phyloP scores from a whole-genome alignment of 441 rosid species.

The Populus hybrid region DNA sequence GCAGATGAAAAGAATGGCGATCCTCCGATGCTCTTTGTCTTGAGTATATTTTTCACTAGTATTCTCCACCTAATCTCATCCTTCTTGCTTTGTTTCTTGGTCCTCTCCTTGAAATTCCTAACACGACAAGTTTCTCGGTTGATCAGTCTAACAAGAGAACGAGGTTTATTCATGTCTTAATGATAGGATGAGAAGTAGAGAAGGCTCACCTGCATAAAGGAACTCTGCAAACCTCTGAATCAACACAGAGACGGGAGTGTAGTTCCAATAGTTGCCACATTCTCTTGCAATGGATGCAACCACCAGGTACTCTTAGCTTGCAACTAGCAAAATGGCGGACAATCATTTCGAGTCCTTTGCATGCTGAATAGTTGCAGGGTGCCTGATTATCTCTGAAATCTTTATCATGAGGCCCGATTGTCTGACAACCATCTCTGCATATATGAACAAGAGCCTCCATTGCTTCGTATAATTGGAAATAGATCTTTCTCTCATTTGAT shows the following conservation, averaged over 20 bases:
- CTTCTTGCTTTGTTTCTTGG: slow-evolving; percentile 67
- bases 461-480: slow-evolving; percentile 70
- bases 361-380: slow-evolving; percentile 63
- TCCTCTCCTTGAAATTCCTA: slow-evolving; percentile 69
- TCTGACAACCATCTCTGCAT: slow-evolving; percentile 84
- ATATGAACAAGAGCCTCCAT: slow-evolving; percentile 96
- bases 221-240: slow-evolving; percentile 60
- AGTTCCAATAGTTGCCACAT: slow-evolving; percentile 95
- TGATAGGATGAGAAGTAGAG: not conserved
- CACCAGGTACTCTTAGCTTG: slow-evolving; percentile 67
- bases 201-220: slow-evolving; percentile 67
- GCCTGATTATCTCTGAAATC: slow-evolving; percentile 39
- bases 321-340: slow-evolving; percentile 76
- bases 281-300: slow-evolving; percentile 79
- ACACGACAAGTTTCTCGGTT: not conserved
- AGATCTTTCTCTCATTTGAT: slow-evolving; percentile 52
- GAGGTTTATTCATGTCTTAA: not conserved
- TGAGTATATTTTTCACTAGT: slow-evolving; percentile 64
- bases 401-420: slow-evolving; percentile 93
- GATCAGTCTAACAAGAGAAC: not conserved
- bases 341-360: slow-evolving; percentile 71
- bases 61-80: slow-evolving; percentile 76
- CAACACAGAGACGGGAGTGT: slow-evolving; percentile 73
- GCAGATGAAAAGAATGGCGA: slow-evolving; percentile 46
- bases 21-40: slow-evolving; percentile 54